phyloP scores from a whole-genome alignment of 2,329 filamentous ascomycete species.

The Curvularia spicifera region DNA sequence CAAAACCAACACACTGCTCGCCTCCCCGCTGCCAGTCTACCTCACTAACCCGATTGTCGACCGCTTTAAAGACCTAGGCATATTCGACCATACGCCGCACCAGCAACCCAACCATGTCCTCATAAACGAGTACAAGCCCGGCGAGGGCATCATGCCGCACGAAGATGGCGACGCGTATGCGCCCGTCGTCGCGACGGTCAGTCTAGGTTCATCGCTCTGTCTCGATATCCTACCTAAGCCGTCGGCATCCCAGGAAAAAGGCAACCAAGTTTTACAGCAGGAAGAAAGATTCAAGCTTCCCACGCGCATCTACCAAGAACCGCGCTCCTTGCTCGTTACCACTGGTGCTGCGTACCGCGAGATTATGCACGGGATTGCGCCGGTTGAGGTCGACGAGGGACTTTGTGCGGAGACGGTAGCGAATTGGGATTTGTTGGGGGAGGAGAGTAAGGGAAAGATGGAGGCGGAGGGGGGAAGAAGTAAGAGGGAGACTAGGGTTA shows the following conservation, averaged over 20 bases:
- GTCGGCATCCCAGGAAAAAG: constrained; percentile 47
- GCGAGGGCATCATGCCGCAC: constrained; percentile 95
- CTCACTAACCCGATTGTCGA: constrained; percentile 72
- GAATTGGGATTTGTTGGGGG: constrained; percentile 73
- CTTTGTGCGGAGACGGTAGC: constrained; percentile 64
- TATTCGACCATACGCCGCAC: constrained; percentile 73
- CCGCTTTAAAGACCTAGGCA: constrained; percentile 56
- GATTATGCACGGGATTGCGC: constrained; percentile 76
- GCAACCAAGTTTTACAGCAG: not conserved
- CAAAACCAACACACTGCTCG: constrained; percentile 72
- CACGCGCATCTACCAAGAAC: constrained; percentile 77
- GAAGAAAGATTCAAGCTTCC: constrained; percentile 25
- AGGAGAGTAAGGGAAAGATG: constrained; percentile 46
- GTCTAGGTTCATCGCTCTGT: constrained; percentile 77
- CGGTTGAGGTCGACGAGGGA: constrained; percentile 68
- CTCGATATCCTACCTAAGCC: constrained; percentile 70
- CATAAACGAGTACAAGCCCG: constrained; percentile 88
- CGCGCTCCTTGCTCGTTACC: constrained; percentile 78
- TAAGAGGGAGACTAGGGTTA: constrained; percentile 67
- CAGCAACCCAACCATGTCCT: constrained; percentile 84
- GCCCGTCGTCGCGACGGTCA: constrained; percentile 88
- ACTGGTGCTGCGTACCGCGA: constrained; percentile 71
- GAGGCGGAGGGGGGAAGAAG: constrained; percentile 60
- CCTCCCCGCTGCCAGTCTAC: constrained; percentile 76
- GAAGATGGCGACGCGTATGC: constrained; percentile 91